Evolutionary conservation across 305 asterid genomes (phyloP).

Genomic region (Withania somnifera): DNA sequence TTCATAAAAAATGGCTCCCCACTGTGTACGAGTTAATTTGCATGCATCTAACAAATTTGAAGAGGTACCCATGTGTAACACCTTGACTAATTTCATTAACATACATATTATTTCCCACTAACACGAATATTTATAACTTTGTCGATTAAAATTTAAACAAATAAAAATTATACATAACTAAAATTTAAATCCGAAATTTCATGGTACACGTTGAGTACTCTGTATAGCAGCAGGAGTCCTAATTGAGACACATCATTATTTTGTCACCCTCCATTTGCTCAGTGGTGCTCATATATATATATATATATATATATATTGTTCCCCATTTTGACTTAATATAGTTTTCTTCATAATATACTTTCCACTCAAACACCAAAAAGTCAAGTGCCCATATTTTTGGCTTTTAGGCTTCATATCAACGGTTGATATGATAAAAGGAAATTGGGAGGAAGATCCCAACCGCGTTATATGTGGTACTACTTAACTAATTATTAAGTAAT

Average conservation of each 20-base stretch:
- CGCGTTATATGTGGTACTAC: background rate
- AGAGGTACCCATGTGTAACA: too few relatives aligned
- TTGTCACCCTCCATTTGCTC: constrained; percentile 34
- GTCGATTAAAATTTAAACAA: too few relatives aligned
- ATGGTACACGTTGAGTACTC: background rate
- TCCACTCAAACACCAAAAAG: constrained; percentile 20
- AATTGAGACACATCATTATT: constrained; percentile 9
- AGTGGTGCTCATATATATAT: constrained; percentile 1
- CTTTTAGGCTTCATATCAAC: constrained; percentile 3
- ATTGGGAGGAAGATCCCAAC: constrained; percentile 2
- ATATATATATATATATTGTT: too few relatives aligned
- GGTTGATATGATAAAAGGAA: constrained; percentile 10
- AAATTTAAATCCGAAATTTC: too few relatives aligned
- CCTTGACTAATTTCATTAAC: too few relatives aligned
- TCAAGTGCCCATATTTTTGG: constrained; percentile 7
- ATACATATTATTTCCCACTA: too few relatives aligned
- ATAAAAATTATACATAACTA: too few relatives aligned
- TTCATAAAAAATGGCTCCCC: too few relatives aligned
- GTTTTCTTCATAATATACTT: constrained; percentile 14
- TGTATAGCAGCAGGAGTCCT: background rate
- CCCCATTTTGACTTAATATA: constrained; percentile 33
- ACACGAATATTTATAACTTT: background rate
- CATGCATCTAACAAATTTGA: background rate
- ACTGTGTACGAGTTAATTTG: background rate
- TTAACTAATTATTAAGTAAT: too few relatives aligned